Conservation (phyloP, 2,329 filamentous ascomycete genomes). For the Dothiorella sarmentorum region DNA sequence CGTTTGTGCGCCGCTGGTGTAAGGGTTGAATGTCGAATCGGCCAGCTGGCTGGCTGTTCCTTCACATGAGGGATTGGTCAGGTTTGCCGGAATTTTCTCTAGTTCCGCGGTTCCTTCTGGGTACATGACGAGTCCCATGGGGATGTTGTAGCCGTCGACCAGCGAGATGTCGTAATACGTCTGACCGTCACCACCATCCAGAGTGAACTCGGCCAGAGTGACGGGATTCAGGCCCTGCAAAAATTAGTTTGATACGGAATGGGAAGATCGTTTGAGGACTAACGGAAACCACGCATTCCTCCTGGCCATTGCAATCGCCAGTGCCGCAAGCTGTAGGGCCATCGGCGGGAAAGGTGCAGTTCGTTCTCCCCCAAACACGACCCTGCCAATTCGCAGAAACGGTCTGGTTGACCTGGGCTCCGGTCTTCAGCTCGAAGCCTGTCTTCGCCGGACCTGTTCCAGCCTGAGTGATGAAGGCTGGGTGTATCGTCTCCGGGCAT, state of each 20-base stretch:
- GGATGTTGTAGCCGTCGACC: slow-evolving; percentile 81
- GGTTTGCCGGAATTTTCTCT: slow-evolving; percentile 65
- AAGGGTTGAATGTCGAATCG: slow-evolving; percentile 44
- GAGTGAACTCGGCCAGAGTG: slow-evolving; percentile 77
- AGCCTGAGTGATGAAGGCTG: slow-evolving; percentile 69
- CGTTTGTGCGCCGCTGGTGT: slow-evolving; percentile 46
- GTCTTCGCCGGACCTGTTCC: slow-evolving; percentile 64
- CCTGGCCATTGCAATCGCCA: slow-evolving; percentile 69
- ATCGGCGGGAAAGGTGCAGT: slow-evolving; percentile 65
- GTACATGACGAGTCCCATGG: slow-evolving; percentile 56
- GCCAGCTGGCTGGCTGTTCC: slow-evolving; percentile 62
- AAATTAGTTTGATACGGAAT: background rate
- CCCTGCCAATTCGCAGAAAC: slow-evolving; percentile 76
- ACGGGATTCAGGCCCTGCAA: slow-evolving; percentile 67
- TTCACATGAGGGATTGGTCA: slow-evolving; percentile 74
- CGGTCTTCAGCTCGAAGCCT: slow-evolving; percentile 64
- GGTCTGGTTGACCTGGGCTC: slow-evolving; percentile 57
- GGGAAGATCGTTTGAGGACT: slow-evolving; percentile 35
- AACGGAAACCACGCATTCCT: slow-evolving; percentile 68
- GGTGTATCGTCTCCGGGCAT: slow-evolving; percentile 70
- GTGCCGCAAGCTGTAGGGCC: slow-evolving; percentile 62
- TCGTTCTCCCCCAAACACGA: slow-evolving; percentile 77
- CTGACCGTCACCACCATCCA: slow-evolving; percentile 64
- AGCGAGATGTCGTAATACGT: slow-evolving; percentile 83
- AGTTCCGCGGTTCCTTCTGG: slow-evolving; percentile 58